Evolutionary conservation across 2,329 filamentous ascomycete species (phyloP), one percentile per base, ranked within the genome.

Genomic region (Fusarium neocosmosporiellum): DNA sequence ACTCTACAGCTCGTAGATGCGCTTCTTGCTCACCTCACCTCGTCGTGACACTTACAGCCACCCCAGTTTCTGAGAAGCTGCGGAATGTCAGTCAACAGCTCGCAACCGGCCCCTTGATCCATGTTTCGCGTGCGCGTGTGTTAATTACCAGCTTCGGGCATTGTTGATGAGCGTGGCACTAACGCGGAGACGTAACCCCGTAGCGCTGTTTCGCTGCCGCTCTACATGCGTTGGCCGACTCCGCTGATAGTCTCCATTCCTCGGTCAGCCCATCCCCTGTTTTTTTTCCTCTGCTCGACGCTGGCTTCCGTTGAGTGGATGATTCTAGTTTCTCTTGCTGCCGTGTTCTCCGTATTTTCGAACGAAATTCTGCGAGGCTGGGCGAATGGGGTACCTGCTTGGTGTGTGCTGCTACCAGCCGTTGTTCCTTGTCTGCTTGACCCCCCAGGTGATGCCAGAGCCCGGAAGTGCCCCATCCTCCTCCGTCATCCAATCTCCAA

Each of bases 401-500:
- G 58, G 66, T 61, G 59, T 43, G 64, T 72, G 54, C 34, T 48
- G 29, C 22, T 33, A 20, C 24, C 43, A 18, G 41, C 59, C 59
- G 46, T 39, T 59, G 53, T 62, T 61, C 70, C 70, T 59, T 70
- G 66, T 61, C 66, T 50, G 16, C 53, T 39, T 55, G 37, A 33
- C 59, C 43, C 59, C 36, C 20, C 18, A n/a, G 29, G 43, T 33
- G 58, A 59, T 33, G 57, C 57, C 37, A 33, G 50, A 33, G 50
- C 50, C 41, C n/a, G n/a, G 34, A 24, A 36, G 46, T 54, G 59
- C 41, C 59, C 57, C 70, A 64, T 67, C 67, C 63, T 58, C 46
- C 41, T 66, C 58, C 67, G 60, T 74, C 71, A 74, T 73, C 71
- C 71, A 73, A 73, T 74, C 71, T 73, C 71, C 71, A 71, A 71